These are phyloP conservation scores for Arctium minus DNA, from an alignment of 129 eudicot species.

Conservation along the genomic window DNA sequence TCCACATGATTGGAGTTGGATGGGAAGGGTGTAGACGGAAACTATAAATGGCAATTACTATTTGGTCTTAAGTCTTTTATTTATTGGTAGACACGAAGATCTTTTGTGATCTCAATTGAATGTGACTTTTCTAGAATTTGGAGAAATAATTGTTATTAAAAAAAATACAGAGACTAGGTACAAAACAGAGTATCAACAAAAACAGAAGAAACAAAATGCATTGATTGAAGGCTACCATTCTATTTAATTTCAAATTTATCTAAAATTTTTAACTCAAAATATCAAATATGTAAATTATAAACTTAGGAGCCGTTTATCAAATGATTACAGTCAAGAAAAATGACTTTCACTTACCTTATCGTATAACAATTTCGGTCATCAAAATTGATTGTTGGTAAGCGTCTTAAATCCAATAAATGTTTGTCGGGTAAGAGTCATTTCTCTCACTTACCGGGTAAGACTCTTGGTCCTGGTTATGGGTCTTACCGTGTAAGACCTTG, in stretches of 20 bases:
- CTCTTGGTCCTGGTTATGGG: no score
- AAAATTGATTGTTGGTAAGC: no score
- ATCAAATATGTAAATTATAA: background rate
- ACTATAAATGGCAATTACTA: background rate
- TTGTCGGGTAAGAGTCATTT: no score
- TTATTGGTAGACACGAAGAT: background rate
- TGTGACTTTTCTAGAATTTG: background rate
- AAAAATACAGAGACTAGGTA: background rate
- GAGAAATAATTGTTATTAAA: background rate
- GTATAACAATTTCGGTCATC: no score
- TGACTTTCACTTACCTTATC: no score
- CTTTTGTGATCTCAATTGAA: conserved; percentile 3
- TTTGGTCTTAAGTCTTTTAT: background rate
- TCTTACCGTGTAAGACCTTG: no score
- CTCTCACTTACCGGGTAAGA: no score
- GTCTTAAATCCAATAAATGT: no score
- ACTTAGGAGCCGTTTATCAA: no score
- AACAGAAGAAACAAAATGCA: background rate
- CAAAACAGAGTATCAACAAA: background rate
- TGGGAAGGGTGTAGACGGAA: background rate
- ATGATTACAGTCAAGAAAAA: no score
- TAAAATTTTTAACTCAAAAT: background rate
- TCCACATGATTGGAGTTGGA: background rate
- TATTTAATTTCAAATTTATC: background rate
- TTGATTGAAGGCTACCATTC: background rate